Percentiles rank a stretch among this genome's conserved stretches.
Conservation (phyloP, 805 yeast species). For the Yueomyces sp. region DNA sequence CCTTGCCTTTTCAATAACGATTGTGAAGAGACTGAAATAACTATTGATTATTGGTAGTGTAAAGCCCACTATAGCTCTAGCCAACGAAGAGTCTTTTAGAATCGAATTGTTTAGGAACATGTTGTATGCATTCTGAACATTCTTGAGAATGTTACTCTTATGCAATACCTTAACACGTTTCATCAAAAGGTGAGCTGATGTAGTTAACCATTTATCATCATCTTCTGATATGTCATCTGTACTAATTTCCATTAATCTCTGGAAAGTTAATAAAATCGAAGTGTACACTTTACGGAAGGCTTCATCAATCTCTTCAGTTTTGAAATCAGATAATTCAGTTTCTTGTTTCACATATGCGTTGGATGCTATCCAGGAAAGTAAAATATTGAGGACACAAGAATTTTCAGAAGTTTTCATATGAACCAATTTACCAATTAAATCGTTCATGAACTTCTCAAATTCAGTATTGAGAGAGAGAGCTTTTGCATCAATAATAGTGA, state of each 20-base stretch:
- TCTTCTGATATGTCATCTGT: constrained; percentile 27
- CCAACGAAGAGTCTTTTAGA: constrained; percentile 24
- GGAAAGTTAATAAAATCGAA: constrained; percentile 54
- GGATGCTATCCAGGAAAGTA: constrained; percentile 33
- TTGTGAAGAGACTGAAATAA: constrained; percentile 37
- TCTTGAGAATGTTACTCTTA: constrained; percentile 23
- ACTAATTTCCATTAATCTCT: constrained; percentile 35
- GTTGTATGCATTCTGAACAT: constrained; percentile 26
- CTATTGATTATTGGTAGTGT: constrained; percentile 51
- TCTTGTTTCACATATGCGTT: constrained; percentile 2
- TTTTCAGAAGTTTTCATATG: constrained; percentile 26
- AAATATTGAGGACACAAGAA: constrained; percentile 30
- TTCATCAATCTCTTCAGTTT: constrained; percentile 29
- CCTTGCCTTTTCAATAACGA: constrained; percentile 32
- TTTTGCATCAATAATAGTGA: constrained; percentile 8
- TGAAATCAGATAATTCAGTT: not conserved
- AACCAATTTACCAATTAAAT: constrained; percentile 18
- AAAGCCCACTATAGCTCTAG: constrained; percentile 38
- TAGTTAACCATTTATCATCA: constrained; percentile 57
- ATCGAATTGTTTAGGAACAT: constrained; percentile 27
- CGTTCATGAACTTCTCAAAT: constrained; percentile 16
- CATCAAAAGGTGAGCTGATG: constrained; percentile 32
- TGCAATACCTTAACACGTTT: constrained; percentile 32
- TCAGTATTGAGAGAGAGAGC: constrained; percentile 7
- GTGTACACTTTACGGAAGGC: constrained; percentile 39